Conservation (phyloP, 2,329 filamentous ascomycete genomes). For the Fusarium siculi region DNA sequence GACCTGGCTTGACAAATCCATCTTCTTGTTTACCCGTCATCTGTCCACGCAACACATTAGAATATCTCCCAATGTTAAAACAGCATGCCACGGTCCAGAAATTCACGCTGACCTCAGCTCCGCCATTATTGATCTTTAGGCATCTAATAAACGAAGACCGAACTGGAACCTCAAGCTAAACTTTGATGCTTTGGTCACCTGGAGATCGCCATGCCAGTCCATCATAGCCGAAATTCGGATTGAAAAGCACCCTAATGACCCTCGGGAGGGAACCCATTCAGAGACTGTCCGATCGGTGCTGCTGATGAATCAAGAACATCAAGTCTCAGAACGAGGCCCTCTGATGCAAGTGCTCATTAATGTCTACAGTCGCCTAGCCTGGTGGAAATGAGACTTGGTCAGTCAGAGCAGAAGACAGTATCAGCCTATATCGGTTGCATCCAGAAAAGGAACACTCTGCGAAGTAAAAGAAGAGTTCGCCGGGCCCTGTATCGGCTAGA, state of each 20-base stretch:
- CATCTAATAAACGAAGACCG: not conserved
- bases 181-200: not conserved
- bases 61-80: not conserved
- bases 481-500: rapidly evolving
- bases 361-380: not conserved
- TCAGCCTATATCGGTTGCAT: not conserved
- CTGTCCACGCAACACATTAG: not conserved
- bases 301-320: not conserved
- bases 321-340: not conserved
- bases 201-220: not conserved
- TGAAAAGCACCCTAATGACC: rapidly evolving
- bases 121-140: not conserved
- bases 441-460: not conserved
- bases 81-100: not conserved
- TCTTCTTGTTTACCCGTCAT: rapidly evolving
- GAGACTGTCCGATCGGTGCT: not conserved
- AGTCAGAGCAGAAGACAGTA: not conserved
- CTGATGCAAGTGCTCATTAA: not conserved
- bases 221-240: not conserved
- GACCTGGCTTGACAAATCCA: not conserved
- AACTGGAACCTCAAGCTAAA: not conserved
- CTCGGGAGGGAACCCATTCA: not conserved
- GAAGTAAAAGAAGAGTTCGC: rapidly evolving
- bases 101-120: not conserved
- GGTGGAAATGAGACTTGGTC: rapidly evolving